These are phyloP conservation scores for Saccharomyces hybrid DNA, from an alignment of 1,139 yeast species.

Conservation along the genomic window DNA sequence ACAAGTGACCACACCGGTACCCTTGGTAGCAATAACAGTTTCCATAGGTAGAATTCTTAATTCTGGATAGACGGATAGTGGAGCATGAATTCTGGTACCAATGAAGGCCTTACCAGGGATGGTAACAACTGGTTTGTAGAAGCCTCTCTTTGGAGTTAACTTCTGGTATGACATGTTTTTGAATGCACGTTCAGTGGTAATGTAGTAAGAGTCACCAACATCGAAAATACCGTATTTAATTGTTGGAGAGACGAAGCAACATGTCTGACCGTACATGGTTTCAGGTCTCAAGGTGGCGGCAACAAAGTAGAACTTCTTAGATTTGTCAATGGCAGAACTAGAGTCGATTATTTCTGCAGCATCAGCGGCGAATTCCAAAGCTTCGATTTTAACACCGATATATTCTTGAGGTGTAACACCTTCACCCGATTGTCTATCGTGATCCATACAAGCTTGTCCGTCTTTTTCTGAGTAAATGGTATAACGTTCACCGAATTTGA, in stretches of 20 bases:
- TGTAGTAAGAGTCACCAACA: constrained; percentile 75
- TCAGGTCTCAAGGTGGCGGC: constrained; percentile 99
- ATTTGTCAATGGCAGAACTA: constrained; percentile 48
- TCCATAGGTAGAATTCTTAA: constrained; percentile 94
- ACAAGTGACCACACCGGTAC: constrained; percentile 98
- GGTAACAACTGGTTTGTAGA: constrained; percentile 50
- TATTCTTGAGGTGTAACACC: constrained; percentile 96
- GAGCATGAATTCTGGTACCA: constrained; percentile 84
- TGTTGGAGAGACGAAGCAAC: constrained; percentile 96
- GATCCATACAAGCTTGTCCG: constrained; percentile 99
- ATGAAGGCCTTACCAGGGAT: constrained; percentile 68
- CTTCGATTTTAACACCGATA: constrained; percentile 79
- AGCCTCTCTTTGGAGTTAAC: constrained; percentile 82
- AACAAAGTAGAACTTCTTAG: constrained; percentile 69
- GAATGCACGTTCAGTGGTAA: constrained; percentile 94
- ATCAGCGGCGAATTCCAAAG: constrained; percentile 42
- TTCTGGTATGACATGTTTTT: constrained; percentile 96
- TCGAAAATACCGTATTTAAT: constrained; percentile 86
- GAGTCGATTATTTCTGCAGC: constrained; percentile 31
- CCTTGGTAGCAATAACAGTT: constrained; percentile 86
- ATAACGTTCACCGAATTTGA: constrained; percentile 96
- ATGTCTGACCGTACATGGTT: constrained; percentile 97
- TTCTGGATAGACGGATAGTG: constrained; percentile 62
- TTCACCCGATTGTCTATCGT: constrained; percentile 95
- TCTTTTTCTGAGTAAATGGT: constrained; percentile 96